phyloP scores from a whole-genome alignment of 129 eudicot species.

The Artemisia argyi region DNA sequence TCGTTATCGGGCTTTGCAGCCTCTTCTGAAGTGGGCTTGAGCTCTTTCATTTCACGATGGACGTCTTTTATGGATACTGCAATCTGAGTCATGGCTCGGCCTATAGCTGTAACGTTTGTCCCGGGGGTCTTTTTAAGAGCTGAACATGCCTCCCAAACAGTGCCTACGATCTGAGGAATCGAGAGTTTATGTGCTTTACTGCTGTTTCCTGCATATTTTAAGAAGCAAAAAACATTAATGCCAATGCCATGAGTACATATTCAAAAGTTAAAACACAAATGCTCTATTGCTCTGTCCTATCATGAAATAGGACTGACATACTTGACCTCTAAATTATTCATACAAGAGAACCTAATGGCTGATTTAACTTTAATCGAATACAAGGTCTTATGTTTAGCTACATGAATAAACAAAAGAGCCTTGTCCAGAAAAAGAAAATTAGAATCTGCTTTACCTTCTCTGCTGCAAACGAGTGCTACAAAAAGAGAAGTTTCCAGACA shows the following conservation, averaged over 20 bases:
- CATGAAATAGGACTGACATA: background rate
- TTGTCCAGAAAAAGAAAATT: no score
- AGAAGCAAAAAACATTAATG: background rate
- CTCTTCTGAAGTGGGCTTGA: slow-evolving; percentile 61
- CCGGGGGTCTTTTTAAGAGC: slow-evolving; percentile 85
- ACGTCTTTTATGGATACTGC: slow-evolving; percentile 90
- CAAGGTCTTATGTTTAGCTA: no score
- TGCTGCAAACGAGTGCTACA: no score
- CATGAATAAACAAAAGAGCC: no score
- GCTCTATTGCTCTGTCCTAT: background rate
- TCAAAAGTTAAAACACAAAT: background rate
- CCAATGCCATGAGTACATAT: background rate
- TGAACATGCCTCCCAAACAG: slow-evolving; percentile 85
- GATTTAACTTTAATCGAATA: no score
- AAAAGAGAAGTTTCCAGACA: no score
- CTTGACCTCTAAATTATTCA: no score
- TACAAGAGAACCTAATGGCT: background rate
- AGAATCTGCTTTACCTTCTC: no score
- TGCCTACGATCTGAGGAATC: slow-evolving; percentile 76
- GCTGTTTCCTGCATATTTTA: slow-evolving; percentile 45
- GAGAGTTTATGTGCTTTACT: slow-evolving; percentile 50
- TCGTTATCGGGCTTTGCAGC: slow-evolving; percentile 27
- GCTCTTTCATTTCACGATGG: slow-evolving; percentile 94
- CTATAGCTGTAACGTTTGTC: slow-evolving; percentile 80
- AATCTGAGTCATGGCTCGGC: slow-evolving; percentile 81